A percentile compares a stretch with the other conserved stretches of the same genome.
Conservation (phyloP, 2,329 filamentous ascomycete genomes). For the Zasmidium cellare region DNA sequence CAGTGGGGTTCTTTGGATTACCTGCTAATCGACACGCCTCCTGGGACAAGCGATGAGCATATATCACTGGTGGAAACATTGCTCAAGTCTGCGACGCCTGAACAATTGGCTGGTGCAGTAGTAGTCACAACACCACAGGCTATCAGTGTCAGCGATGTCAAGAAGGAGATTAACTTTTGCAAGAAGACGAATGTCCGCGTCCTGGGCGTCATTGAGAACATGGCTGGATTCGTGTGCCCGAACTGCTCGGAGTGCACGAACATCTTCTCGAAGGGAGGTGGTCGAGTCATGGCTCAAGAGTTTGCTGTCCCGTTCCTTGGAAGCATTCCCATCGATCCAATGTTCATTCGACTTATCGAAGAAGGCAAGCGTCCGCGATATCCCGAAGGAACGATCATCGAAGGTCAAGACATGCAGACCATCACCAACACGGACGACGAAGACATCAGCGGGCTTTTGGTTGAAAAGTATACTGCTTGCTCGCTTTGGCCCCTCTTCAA, state of each 20-base stretch:
- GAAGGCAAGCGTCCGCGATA: conserved; percentile 67
- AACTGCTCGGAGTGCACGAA: conserved; percentile 82
- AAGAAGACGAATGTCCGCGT: conserved; percentile 76
- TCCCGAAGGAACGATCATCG: conserved; percentile 65
- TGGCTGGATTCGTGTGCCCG: conserved; percentile 86
- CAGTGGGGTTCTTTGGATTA: conserved; percentile 88
- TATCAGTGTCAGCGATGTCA: conserved; percentile 87
- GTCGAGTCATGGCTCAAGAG: conserved; percentile 83
- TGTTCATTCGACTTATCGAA: conserved; percentile 85
- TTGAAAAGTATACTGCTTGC: conserved; percentile 72
- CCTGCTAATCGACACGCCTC: conserved; percentile 91
- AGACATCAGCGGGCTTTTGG: conserved; percentile 50
- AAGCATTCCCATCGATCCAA: conserved; percentile 85
- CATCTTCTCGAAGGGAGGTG: conserved; percentile 89
- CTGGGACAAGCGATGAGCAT: conserved; percentile 94
- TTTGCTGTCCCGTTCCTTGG: conserved; percentile 83
- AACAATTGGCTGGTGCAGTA: conserved; percentile 80
- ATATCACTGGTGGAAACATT: conserved; percentile 83
- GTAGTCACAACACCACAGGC: conserved; percentile 96
- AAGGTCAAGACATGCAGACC: conserved; percentile 52
- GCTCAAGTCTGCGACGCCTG: conserved; percentile 46
- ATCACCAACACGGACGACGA: conserved; percentile 26
- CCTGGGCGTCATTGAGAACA: conserved; percentile 93
- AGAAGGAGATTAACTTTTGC: conserved; percentile 94
- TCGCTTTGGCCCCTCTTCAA: conserved; percentile 69